A percentile compares a stretch with the other conserved stretches of the same genome.
Conservation (phyloP, 2,329 filamentous ascomycete genomes). For the Aureobasidium sp. region DNA sequence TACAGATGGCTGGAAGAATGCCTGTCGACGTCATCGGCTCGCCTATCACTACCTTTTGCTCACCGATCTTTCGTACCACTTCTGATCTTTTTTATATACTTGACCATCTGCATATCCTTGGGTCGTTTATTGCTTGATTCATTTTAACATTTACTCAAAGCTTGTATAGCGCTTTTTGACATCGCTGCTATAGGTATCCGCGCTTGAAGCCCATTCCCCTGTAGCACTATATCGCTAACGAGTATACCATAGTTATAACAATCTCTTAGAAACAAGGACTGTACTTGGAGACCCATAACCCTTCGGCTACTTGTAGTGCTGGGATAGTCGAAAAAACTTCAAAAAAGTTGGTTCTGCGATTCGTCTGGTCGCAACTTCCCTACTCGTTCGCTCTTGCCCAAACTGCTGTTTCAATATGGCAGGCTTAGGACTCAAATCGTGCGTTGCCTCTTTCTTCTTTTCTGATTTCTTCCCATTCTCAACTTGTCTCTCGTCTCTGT, state of each 20-base stretch:
- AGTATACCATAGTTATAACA: background rate
- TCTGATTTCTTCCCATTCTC: background rate
- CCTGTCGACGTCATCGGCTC: slow-evolving; percentile 2
- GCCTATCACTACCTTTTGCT: slow-evolving; percentile 5
- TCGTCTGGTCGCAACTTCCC: slow-evolving; percentile 5
- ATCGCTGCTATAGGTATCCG: background rate
- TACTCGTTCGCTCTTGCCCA: background rate
- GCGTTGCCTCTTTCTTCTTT: background rate
- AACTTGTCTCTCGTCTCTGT: too few species aligned
- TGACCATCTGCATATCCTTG: background rate
- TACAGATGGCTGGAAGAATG: background rate
- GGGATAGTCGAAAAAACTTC: background rate
- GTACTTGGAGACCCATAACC: background rate
- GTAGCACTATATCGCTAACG: background rate
- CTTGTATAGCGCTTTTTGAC: background rate
- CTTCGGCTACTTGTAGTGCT: background rate
- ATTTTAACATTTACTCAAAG: background rate
- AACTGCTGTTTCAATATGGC: slow-evolving; percentile 1
- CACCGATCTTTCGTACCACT: slow-evolving; percentile 13
- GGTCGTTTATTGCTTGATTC: background rate
- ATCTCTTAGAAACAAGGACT: background rate
- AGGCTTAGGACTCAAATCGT: slow-evolving; percentile 11
- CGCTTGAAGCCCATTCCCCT: background rate
- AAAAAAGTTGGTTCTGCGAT: background rate
- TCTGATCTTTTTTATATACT: background rate